These are phyloP conservation scores for Penicillium sp. DNA, from an alignment of 2,329 filamentous ascomycete species.

Conservation along the genomic window DNA sequence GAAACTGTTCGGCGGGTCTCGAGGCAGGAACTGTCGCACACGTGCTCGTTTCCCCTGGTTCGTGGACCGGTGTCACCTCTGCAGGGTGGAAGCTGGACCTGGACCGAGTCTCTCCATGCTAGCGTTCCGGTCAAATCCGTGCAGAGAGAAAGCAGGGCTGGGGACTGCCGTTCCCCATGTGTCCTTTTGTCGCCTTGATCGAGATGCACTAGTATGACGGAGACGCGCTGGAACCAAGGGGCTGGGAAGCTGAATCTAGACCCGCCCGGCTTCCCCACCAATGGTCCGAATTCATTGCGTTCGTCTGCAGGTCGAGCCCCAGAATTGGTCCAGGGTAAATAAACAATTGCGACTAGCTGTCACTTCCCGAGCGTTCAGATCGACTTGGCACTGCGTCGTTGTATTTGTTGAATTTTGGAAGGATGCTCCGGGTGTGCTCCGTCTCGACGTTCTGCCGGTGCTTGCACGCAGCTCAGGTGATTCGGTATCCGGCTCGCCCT, in stretches of 20 bases:
- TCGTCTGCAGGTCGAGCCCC: too few species aligned
- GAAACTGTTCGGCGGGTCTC: too few species aligned
- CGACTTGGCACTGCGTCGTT: not conserved
- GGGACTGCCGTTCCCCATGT: not conserved
- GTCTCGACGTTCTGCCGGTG: too few species aligned
- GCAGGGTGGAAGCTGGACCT: too few species aligned
- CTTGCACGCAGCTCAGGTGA: too few species aligned
- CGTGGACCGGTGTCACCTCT: too few species aligned
- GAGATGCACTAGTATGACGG: slow-evolving; percentile 19
- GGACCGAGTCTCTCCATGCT: too few species aligned
- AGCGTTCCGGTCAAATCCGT: slow-evolving; percentile 12
- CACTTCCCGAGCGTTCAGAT: not conserved
- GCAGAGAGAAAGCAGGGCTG: slow-evolving; percentile 1
- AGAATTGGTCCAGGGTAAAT: not conserved
- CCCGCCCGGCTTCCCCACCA: not conserved
- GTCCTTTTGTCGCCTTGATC: slow-evolving; percentile 7
- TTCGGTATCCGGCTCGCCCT: too few species aligned
- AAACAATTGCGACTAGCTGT: not conserved
- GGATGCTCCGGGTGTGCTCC: too few species aligned
- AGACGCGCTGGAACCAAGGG: slow-evolving; percentile 2
- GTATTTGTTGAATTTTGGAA: not conserved
- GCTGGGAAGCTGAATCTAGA: slow-evolving; percentile 7
- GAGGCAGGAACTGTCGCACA: too few species aligned
- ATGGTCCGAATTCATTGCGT: too few species aligned
- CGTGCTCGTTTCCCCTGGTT: too few species aligned